phyloP scores from a whole-genome alignment of 23 red algal genomes.

The Agarophyton chilense region DNA sequence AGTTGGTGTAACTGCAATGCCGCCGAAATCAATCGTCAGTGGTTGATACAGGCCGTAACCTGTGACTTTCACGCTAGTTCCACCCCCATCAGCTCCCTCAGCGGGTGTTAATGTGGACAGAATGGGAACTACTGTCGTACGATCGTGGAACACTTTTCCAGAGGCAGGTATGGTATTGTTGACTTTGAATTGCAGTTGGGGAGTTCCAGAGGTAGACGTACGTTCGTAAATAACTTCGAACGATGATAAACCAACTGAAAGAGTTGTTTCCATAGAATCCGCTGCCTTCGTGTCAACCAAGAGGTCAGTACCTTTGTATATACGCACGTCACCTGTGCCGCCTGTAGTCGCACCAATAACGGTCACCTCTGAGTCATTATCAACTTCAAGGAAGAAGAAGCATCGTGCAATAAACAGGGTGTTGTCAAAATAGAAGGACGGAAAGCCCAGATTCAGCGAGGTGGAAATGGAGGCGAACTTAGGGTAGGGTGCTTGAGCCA shows the following conservation, averaged over 20 bases:
- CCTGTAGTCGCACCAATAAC: neutral
- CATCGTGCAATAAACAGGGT: slow-evolving; percentile 50
- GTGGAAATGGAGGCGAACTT: slow-evolving; percentile 26
- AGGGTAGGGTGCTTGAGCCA: slow-evolving; percentile 9
- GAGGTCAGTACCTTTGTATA: slow-evolving; percentile 60
- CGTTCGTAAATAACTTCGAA: slow-evolving; percentile 63
- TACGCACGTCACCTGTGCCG: slow-evolving; percentile 31
- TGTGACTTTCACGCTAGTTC: slow-evolving; percentile 33
- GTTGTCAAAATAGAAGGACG: slow-evolving; percentile 26
- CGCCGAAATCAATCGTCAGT: slow-evolving; percentile 33
- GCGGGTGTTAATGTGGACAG: slow-evolving; percentile 18
- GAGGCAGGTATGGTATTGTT: slow-evolving; percentile 15
- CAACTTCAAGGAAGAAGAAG: slow-evolving; percentile 58
- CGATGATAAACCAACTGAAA: slow-evolving; percentile 40
- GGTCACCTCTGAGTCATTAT: slow-evolving; percentile 18
- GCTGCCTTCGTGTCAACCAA: slow-evolving; percentile 25
- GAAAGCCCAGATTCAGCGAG: slow-evolving; percentile 26
- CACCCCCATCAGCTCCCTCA: slow-evolving; percentile 36
- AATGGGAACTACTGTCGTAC: slow-evolving; percentile 53
- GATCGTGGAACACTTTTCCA: slow-evolving; percentile 23
- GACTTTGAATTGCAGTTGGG: slow-evolving; percentile 32
- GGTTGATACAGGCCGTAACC: slow-evolving; percentile 53
- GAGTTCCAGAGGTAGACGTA: neutral
- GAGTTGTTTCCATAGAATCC: slow-evolving; percentile 3
- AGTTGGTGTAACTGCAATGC: neutral